Evolutionary conservation across 345 rosid species (phyloP), one percentile per base, ranked within the genome.

Genomic region (Citrus sp.): DNA sequence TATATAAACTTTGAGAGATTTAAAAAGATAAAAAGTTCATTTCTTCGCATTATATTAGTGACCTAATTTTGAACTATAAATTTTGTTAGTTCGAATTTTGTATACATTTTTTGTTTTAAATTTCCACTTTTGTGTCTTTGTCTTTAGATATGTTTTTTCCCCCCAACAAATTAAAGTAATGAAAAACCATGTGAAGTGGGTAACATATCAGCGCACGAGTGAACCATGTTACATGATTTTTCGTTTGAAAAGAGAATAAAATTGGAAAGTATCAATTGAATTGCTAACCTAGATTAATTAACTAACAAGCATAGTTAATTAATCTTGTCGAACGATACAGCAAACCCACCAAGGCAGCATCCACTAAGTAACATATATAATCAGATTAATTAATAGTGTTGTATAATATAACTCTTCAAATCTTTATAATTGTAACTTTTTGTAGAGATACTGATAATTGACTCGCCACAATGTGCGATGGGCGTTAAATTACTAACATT

Each of bases 301-400:
- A 30, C 46, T 21, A 34, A 42, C 16, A 40, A 74, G 74, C 64
- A 67, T 18, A 2, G 42, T 24, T 40, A 56, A 55, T 25, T 40
- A 56, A 55, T 25, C 30, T 42, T 34, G 62, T 30, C 42, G 1
- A 12, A 25, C 38, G 2, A n/a, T 4, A 9, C 27, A 72, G 19
- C 22, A 68, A 67, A 61, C 35, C 64, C 16, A 69, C 75, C 70
- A 75, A 67, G 60, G 74, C 13, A 30, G 73, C 77, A 32, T 58
- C 56, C 63, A 69, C 64, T 27, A 63, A 76, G 58, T 35, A 5
- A 22, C 19, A 62, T 49, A 25, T 49, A 25, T 71, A 55, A 72
- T 59, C 21, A 72, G 30, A 73, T 59, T 59, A 30, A 68, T 18
- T 66, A n/a, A 68, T 18, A 25, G 13, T 19, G 16, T 21, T 13